Evolutionary conservation across 768 basidiomycete genomes (phyloP), one percentile per base, ranked within the genome.

Genomic region (Auricularia auricula-judae): DNA sequence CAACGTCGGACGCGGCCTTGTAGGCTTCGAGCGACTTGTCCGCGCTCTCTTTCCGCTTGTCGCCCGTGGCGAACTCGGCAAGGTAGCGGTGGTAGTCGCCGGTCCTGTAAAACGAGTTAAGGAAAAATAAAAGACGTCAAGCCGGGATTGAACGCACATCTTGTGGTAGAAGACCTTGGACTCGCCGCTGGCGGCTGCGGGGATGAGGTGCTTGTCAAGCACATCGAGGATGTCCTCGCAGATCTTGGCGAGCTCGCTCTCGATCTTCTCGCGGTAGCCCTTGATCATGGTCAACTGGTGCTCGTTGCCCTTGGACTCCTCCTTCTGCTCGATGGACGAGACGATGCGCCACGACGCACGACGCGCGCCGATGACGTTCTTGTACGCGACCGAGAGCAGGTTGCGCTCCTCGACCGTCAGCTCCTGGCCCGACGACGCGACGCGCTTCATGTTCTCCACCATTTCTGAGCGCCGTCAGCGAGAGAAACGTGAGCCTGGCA

Each of bases 51-150:
- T 86, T 82, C 68, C 88, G 84, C 65, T 87, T 84, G 67, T 85
- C 80, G 67, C 85, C 83, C 33, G 83, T 85, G 18, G 90, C 86
- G 72, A 92, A 89, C 76, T 93, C 92, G 60, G 91, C 90, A 63
- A 93, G 83, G 77, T 93, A 94, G 67, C 91, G 88, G 78, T 89
- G 91, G 77, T 93, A 94, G 74, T 93, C 92, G 65, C 91, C 92
- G 76, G 86, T 86, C 43, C 43, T 44, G 43, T 44, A 11, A 11
- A 44, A 10, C 1, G 43, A 10, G 43, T 44, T 11, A 44, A 18
- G 18, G 18, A 11, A 10, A 44, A 18, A 44, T 44, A 44, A 18
- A 44, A 44, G 11, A 11, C 11, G 18, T 0, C 18, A 44, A 18
- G 10, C 10, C 10, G 43, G 18, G 18, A 44, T 11, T 11, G 18